These are phyloP conservation scores for Jacaranda mimosifolia DNA, from an alignment of 257 asterid genomes.

Conservation along the genomic window DNA sequence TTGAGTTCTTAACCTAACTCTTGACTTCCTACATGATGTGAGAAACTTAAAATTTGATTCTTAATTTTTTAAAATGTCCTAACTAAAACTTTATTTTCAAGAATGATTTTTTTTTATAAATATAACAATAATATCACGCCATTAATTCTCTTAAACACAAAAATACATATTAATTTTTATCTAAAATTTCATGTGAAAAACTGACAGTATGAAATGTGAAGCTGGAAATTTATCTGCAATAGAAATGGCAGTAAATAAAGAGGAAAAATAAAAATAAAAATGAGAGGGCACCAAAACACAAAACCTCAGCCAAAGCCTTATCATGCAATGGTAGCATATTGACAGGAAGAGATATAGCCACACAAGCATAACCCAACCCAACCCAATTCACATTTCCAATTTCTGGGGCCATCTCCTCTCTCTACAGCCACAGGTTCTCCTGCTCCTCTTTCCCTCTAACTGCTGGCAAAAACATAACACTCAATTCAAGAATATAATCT, in stretches of 20 bases:
- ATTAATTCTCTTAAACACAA: too few relatives aligned
- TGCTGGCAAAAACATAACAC: background rate
- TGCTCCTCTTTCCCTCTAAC: slow-evolving; percentile 14
- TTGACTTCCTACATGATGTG: too few relatives aligned
- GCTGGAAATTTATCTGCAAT: too few relatives aligned
- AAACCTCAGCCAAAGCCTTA: slow-evolving; percentile 53
- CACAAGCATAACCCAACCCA: slow-evolving; percentile 47
- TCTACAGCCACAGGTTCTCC: background rate
- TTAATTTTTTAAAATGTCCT: too few relatives aligned
- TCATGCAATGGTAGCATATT: slow-evolving; percentile 43
- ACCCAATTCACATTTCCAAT: slow-evolving; percentile 25
- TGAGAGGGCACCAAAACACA: background rate
- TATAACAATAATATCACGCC: too few relatives aligned
- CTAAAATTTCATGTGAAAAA: too few relatives aligned
- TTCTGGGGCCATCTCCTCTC: slow-evolving; percentile 15
- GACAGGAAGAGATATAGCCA: slow-evolving; percentile 55
- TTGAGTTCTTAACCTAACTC: too few relatives aligned
- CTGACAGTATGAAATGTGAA: too few relatives aligned
- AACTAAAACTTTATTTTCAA: too few relatives aligned
- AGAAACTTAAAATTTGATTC: too few relatives aligned
- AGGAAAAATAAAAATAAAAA: slow-evolving; percentile 9
- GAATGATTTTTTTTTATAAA: too few relatives aligned
- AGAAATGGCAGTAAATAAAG: background rate
- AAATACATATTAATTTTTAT: too few relatives aligned
- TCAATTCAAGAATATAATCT: slow-evolving; percentile 14